Percentiles rank a stretch among this genome's conserved stretches.
phyloP scores from a whole-genome alignment of 2,329 filamentous ascomycete genomes.

The Rhinocladiella mackenziei region DNA sequence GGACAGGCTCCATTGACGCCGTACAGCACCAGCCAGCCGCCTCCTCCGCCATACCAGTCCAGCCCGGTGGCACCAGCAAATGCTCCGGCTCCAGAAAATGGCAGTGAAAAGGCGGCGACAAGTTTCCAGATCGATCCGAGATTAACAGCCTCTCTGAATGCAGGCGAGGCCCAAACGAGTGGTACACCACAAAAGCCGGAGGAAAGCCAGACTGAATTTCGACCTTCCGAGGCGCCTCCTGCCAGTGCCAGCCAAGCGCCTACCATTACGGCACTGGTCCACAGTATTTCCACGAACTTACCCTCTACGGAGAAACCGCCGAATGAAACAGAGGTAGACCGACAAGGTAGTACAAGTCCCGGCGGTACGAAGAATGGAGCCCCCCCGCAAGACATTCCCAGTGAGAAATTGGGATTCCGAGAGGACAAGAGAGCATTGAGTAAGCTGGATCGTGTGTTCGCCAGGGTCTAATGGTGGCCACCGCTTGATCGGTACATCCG shows the following conservation, averaged over 20 bases:
- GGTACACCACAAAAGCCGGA: constrained; percentile 8
- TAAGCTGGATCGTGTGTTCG: constrained; percentile 58
- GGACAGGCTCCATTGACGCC: constrained; percentile 35
- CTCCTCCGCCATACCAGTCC: constrained; percentile 25
- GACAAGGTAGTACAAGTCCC: constrained; percentile 42
- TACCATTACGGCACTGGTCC: constrained; percentile 50
- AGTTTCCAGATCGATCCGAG: constrained; percentile 33
- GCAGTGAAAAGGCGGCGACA: constrained; percentile 6
- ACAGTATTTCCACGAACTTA: constrained; percentile 37
- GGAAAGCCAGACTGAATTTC: constrained; percentile 13
- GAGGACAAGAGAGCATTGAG: constrained; percentile 64
- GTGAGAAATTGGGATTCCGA: constrained; percentile 54
- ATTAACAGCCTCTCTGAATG: constrained; percentile 27
- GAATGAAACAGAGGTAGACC: constrained; percentile 37
- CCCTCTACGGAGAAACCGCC: constrained; percentile 54
- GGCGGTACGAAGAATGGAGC: constrained; percentile 34
- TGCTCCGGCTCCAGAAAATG: constrained; percentile 31
- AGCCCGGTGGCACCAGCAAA: constrained; percentile 25
- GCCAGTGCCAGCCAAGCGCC: constrained; percentile 47
- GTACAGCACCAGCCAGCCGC: constrained; percentile 31
- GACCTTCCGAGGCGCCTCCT: constrained; percentile 21
- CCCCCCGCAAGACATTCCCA: constrained; percentile 53
- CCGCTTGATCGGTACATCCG: no score
- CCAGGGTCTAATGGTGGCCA: constrained; percentile 15
- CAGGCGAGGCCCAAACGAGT: constrained; percentile 10